Percentiles rank a stretch among this genome's conserved stretches.
Conservation (phyloP, 2,329 filamentous ascomycete species). For the Cryoendolithus antarcticus region DNA sequence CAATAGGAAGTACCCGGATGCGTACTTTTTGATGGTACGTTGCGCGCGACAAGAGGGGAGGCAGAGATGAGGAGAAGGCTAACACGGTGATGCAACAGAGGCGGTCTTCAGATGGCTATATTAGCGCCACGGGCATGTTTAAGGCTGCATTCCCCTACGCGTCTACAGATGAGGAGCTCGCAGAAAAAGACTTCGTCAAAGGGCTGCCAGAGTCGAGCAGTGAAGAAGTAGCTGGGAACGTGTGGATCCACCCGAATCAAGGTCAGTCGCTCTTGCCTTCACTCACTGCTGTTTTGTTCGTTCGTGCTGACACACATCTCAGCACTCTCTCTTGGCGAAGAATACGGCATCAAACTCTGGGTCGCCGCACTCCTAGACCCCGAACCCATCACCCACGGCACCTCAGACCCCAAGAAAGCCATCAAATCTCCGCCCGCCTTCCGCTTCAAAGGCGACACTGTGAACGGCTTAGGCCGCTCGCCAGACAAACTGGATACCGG, state of each 20-base stretch:
- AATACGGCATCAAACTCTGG: constrained; percentile 80
- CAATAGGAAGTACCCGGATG: constrained; percentile 55
- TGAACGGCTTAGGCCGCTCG: constrained; percentile 16
- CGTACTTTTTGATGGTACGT: constrained; percentile 84
- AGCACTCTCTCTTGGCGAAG: constrained; percentile 71
- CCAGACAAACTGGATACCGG: constrained; percentile 13
- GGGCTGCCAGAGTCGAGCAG: constrained; percentile 64
- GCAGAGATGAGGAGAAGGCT: constrained; percentile 1
- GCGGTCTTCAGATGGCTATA: constrained; percentile 70
- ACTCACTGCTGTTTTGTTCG: constrained; percentile 4
- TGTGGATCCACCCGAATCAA: constrained; percentile 79
- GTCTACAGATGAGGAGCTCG: constrained; percentile 53
- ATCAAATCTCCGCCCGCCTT: constrained; percentile 76
- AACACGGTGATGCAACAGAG: constrained; percentile 36
- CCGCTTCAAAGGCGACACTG: constrained; percentile 23
- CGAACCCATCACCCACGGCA: constrained; percentile 58
- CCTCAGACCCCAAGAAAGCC: constrained; percentile 48
- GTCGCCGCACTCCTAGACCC: constrained; percentile 85
- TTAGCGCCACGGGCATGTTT: constrained; percentile 85
- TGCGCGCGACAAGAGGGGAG: constrained; percentile 1
- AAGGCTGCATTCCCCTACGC: constrained; percentile 75
- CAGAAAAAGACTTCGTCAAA: constrained; percentile 76
- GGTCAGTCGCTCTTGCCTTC: constrained; percentile 32
- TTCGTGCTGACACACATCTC: constrained; percentile 17
- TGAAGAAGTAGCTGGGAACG: constrained; percentile 90